Evolutionary conservation across 2,329 filamentous ascomycete genomes (phyloP), one percentile per base, ranked within the genome.

Genomic region (Coniochaeta sp.): DNA sequence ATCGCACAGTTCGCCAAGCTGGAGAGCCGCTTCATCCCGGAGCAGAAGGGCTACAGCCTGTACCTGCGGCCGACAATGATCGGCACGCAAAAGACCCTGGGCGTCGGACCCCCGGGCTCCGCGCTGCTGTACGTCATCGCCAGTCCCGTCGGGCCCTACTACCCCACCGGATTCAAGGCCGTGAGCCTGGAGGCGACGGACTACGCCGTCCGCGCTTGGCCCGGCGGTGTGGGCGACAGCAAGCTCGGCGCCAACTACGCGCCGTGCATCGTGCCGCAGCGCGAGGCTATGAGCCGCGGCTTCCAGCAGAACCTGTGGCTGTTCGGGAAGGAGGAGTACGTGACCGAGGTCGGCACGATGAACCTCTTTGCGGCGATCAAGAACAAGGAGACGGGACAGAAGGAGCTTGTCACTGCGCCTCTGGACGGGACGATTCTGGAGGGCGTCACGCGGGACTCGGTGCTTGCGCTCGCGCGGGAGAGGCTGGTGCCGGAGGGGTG

Each of bases 241-340:
- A 99, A 99, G 81, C 87, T 99, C 36, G 95, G 95, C 63, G 95
- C 93, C 70, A 99, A 99, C 84, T 99, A 99, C 74, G 95, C 95
- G n/a, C 95, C 95, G 6, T 98, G 95, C 79, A 93, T 99, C 69
- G 81, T 98, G n/a, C 95, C 95, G 19, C 95, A 99, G 78, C 85
- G 95, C 69, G 86, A 96, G 76, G 95, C 95, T 47, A 91, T 92
- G 54, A 89, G 87, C 74, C 86, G 92, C 60, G 95, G 95, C 24
- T 96, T 93, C 83, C 93, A 98, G 78, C 95, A 99, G 80, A 99
- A 98, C 77, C 82, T 99, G 59, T 99, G 95, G 95, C 80, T 99
- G 34, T 99, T 98, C 72, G 93, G 93, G 50, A 88, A 96, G 71
- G 91, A 98, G 75, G 91, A 98, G 74, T 96, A 89, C 70, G 88